Percentiles rank a stretch among this genome's conserved stretches.
Evolutionary conservation across 2,329 filamentous ascomycete species (phyloP).

Genomic region (Epichloe gansuensis): DNA sequence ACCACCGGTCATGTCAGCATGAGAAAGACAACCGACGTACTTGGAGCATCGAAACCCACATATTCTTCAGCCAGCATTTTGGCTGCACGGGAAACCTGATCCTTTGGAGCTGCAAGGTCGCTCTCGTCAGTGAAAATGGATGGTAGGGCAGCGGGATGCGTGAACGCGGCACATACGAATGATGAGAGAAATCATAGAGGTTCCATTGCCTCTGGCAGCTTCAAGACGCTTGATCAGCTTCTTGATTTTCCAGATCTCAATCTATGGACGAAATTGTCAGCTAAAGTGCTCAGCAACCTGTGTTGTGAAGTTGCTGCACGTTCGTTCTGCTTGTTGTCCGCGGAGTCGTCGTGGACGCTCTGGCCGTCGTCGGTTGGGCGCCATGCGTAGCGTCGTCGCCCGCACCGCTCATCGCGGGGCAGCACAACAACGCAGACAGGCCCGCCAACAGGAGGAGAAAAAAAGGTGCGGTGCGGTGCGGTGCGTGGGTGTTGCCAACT

Average conservation of each 20-base stretch:
- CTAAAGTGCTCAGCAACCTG: not conserved
- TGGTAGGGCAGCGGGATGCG: not conserved
- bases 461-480: not conserved
- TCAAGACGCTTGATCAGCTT: conserved; percentile 99
- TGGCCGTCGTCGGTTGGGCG: not conserved
- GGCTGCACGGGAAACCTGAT: conserved; percentile 87
- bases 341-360: not conserved
- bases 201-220: conserved; percentile 94
- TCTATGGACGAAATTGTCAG: conserved; percentile 27
- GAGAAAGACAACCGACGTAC: conserved; percentile 36
- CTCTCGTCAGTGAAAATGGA: conserved; percentile 3
- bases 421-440: conserved; percentile 5
- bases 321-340: not conserved
- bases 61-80: conserved; percentile 99
- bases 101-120: conserved; percentile 65
- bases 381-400: not conserved
- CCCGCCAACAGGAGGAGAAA: not conserved
- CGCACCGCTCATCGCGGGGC: conserved; percentile 18
- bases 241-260: conserved; percentile 94
- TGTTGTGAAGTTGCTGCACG: not conserved
- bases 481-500: conserved; percentile 18
- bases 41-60: conserved; percentile 37
- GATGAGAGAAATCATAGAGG: conserved; percentile 98
- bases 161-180: conserved; percentile 56
- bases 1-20: conserved; percentile 11